Percentiles rank a stretch among this genome's conserved stretches.
phyloP scores from a whole-genome alignment of 208 protist genomes.

The Acanthamoeba healyi region DNA sequence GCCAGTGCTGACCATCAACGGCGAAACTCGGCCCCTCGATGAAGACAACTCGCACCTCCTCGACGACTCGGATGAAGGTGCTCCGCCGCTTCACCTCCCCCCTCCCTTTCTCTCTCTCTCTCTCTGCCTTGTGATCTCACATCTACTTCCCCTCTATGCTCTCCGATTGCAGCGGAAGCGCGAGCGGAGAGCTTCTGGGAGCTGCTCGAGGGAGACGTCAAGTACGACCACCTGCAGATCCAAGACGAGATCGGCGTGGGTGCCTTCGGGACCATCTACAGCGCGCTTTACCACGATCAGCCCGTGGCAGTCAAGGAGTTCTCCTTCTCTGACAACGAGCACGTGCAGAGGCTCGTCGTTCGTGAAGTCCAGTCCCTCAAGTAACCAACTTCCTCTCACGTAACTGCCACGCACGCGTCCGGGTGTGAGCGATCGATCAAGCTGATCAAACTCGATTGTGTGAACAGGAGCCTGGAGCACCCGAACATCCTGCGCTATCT shows the following conservation, averaged over 20 bases:
- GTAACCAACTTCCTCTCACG: no score
- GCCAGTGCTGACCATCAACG: background rate
- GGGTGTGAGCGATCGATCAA: no score
- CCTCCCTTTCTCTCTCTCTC: no score
- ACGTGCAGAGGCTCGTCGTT: background rate
- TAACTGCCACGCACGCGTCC: no score
- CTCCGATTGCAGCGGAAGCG: background rate
- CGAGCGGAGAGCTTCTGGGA: background rate
- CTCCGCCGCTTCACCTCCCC: no score
- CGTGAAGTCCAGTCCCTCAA: constrained; percentile 31
- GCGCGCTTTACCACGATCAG: background rate
- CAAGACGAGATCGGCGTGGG: background rate
- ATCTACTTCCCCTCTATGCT: no score
- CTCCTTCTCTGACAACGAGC: background rate
- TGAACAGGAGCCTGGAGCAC: constrained; percentile 66
- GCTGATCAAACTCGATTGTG: no score
- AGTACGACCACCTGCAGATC: constrained; percentile 2
- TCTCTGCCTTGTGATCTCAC: no score
- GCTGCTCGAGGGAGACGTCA: background rate
- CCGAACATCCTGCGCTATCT: constrained; percentile 82
- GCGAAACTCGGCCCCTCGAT: background rate
- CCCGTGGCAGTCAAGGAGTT: constrained; percentile 50
- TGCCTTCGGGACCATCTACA: constrained; percentile 30
- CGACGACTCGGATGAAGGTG: background rate
- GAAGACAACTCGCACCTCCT: background rate